Percentiles rank a stretch among this genome's conserved stretches.
These are phyloP conservation scores for Sphaerulina musiva DNA, from an alignment of 2,329 filamentous ascomycete genomes.

Conservation along the genomic window DNA sequence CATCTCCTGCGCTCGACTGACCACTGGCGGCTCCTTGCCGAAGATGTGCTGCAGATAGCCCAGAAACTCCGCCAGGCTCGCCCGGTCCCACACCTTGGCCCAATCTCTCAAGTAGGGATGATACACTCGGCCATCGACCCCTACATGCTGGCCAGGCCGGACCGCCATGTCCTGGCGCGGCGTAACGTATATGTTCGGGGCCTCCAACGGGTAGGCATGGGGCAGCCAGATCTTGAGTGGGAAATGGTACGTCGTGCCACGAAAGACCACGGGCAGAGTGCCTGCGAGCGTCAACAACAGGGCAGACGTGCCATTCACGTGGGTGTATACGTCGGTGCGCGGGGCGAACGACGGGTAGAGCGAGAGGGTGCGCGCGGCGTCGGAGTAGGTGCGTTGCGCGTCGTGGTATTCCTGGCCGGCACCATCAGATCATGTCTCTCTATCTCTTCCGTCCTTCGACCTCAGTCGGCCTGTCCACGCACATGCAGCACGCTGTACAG, in stretches of 20 bases:
- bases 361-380: slow-evolving; percentile 75
- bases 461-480: slow-evolving; percentile 37
- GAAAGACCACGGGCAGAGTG: slow-evolving; percentile 85
- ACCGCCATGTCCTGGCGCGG: slow-evolving; percentile 85
- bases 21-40: slow-evolving; percentile 86
- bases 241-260: slow-evolving; percentile 82
- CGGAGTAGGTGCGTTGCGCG: slow-evolving; percentile 85
- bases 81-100: slow-evolving; percentile 77
- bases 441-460: background rate
- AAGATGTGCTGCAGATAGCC: slow-evolving; percentile 80
- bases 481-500: slow-evolving; percentile 72
- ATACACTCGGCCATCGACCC: slow-evolving; percentile 86
- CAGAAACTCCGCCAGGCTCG: slow-evolving; percentile 75
- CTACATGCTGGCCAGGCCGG: slow-evolving; percentile 88
- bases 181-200: slow-evolving; percentile 81
- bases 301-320: slow-evolving; percentile 78
- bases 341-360: slow-evolving; percentile 74
- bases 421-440: background rate
- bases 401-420: slow-evolving; percentile 75
- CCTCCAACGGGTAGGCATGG: slow-evolving; percentile 77
- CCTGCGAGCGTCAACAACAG: slow-evolving; percentile 80
- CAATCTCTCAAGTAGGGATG: slow-evolving; percentile 92
- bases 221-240: slow-evolving; percentile 91
- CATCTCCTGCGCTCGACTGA: slow-evolving; percentile 59
- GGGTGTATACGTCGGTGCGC: slow-evolving; percentile 92